Conservation (phyloP, 1,284 basidiomycete species). For the Leccinum colubrinum region DNA sequence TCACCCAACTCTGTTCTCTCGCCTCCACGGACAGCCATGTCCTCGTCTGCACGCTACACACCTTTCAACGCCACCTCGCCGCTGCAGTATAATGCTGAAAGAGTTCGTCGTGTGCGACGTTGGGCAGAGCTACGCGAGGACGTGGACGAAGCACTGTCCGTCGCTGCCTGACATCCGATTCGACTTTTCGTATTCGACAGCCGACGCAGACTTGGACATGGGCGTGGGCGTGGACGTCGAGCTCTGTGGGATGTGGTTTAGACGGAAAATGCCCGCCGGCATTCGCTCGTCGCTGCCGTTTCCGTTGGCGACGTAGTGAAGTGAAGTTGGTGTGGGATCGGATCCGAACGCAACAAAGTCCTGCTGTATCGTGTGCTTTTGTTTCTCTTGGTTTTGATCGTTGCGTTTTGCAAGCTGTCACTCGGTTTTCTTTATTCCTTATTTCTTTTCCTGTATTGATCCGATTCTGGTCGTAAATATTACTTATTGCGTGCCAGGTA, state of each 20-base stretch:
- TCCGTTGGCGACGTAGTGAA: conserved; percentile 1
- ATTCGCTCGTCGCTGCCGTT: neutral
- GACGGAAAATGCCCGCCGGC: conserved; percentile 15
- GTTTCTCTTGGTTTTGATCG: neutral
- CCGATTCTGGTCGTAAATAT: neutral
- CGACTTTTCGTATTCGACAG: conserved; percentile 28
- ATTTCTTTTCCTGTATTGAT: neutral
- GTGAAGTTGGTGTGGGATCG: neutral
- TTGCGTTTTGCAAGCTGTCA: neutral
- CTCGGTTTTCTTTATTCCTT: neutral
- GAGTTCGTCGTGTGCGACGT: no score
- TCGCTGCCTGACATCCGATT: conserved; percentile 28
- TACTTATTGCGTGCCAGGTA: neutral
- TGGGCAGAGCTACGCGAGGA: conserved; percentile 27
- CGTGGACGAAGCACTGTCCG: conserved; percentile 29
- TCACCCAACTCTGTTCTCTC: no score
- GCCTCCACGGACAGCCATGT: no score
- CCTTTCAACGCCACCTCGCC: no score
- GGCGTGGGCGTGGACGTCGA: conserved; percentile 19
- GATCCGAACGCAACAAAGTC: neutral
- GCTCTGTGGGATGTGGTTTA: conserved; percentile 32
- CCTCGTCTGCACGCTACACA: no score
- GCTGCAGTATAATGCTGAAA: no score
- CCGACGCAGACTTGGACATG: conserved; percentile 8
- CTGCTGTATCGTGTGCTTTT: neutral